Evolutionary conservation across 192 early-diverging fungal species (phyloP).

Genomic region (Allomyces javanicus): DNA sequence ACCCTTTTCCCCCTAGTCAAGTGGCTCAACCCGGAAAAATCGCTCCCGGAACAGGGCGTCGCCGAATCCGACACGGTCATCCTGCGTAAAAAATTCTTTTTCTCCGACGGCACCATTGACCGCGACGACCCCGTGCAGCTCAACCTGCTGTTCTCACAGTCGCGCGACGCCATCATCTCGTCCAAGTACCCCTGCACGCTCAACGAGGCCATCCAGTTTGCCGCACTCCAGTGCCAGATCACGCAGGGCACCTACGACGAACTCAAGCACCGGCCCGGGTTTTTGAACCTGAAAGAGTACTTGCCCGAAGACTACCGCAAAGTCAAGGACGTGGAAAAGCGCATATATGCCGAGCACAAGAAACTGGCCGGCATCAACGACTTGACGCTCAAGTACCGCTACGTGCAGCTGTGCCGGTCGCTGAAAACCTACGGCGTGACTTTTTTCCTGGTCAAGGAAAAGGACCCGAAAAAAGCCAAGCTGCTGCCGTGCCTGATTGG

Average conservation of each 20-base stretch:
- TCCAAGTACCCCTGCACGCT: slow-evolving; percentile 31
- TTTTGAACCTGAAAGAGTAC: slow-evolving; percentile 27
- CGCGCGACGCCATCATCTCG: slow-evolving; percentile 24
- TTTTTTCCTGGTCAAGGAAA: slow-evolving; percentile 34
- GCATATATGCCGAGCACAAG: slow-evolving; percentile 24
- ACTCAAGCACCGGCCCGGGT: slow-evolving; percentile 25
- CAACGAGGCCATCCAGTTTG: slow-evolving; percentile 35
- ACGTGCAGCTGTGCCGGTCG: slow-evolving; percentile 29
- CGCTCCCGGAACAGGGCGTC: slow-evolving; percentile 30
- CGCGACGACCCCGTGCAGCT: slow-evolving; percentile 37
- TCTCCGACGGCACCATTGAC: slow-evolving; percentile 36
- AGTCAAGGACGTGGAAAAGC: slow-evolving; percentile 24
- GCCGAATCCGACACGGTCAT: slow-evolving; percentile 21
- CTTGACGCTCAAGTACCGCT: slow-evolving; percentile 35
- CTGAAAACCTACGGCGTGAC: slow-evolving; percentile 40
- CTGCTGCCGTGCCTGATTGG: slow-evolving; percentile 21
- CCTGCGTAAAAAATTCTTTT: slow-evolving; percentile 43
- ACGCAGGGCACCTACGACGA: slow-evolving; percentile 34
- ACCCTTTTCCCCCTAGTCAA: slow-evolving; percentile 5
- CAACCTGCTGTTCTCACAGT: slow-evolving; percentile 31
- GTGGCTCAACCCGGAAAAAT: slow-evolving; percentile 33
- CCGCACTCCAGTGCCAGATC: slow-evolving; percentile 28
- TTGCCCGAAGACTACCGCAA: slow-evolving; percentile 31
- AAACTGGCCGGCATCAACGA: slow-evolving; percentile 33
- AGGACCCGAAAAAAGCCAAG: slow-evolving; percentile 24